A percentile compares a stretch with the other conserved stretches of the same genome.
These are phyloP conservation scores for Fusarium staphyleae DNA, from an alignment of 2,329 filamentous ascomycete genomes.

Conservation along the genomic window DNA sequence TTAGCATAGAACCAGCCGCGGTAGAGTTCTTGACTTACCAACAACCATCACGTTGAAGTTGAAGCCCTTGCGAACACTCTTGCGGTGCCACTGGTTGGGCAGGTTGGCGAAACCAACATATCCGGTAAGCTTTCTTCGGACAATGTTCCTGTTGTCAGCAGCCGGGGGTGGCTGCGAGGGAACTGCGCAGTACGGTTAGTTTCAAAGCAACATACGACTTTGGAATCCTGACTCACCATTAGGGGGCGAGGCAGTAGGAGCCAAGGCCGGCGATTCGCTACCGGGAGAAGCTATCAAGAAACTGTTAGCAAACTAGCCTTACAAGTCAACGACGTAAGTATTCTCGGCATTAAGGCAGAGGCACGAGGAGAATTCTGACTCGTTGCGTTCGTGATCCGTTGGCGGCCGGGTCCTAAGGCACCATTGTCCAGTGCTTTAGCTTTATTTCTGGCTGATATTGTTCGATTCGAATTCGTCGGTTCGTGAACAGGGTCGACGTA, in stretches of 20 bases:
- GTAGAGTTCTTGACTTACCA: constrained; percentile 65
- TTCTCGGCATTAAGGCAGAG: constrained; percentile 31
- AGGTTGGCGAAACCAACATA: constrained; percentile 99
- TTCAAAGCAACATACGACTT: neutral
- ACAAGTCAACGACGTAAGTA: constrained; percentile 4
- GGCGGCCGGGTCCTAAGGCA: neutral
- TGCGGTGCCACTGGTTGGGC: constrained; percentile 99
- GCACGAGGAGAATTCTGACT: constrained; percentile 48
- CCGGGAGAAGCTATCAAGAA: constrained; percentile 54
- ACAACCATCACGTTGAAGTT: constrained; percentile 99
- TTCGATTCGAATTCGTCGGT: constrained; percentile 11
- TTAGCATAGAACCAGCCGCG: neutral
- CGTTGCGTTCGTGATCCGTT: constrained; percentile 27
- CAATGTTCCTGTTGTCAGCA: constrained; percentile 88
- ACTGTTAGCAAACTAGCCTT: constrained; percentile 46
- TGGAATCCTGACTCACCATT: constrained; percentile 46
- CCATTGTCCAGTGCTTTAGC: neutral
- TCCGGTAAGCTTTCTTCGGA: constrained; percentile 96
- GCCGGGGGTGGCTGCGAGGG: constrained; percentile 51
- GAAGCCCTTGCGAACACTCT: constrained; percentile 99
- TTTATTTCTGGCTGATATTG: neutral
- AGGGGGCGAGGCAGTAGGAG: constrained; percentile 50
- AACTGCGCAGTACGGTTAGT: constrained; percentile 33
- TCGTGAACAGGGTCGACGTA: constrained; percentile 43
- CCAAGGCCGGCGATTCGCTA: constrained; percentile 53